Base-by-base conservation (phyloP, 345 rosid species). In the Theobroma cacao region DNA sequence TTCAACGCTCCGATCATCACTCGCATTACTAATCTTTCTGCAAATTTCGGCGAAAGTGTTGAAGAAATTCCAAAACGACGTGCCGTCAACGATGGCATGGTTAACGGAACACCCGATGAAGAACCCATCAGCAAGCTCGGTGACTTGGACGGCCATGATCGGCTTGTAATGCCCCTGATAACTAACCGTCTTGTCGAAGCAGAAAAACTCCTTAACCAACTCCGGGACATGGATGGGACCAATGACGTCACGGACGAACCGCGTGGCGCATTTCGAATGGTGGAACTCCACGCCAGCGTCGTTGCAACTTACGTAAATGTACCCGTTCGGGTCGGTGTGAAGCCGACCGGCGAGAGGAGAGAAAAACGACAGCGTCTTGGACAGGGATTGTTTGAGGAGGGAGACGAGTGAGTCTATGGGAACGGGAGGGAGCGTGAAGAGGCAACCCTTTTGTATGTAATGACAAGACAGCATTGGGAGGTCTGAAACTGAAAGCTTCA, bases 391-490 rank as follows among this genome's bases (percentile, higher is more conserved):
- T 79, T 88, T 85, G 83, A 88, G 90, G 64, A 79, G 84, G 4
- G 88, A 77, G 81, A 87, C n/a, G 36, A 88, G 76, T 58, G 84
- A 74, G 50, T 17, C 72, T 24, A 65, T 48, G 9, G 86, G 80
- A 67, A 83, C 8, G 10, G 85, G 76, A 5, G 95, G 91, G 11
- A 84, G 85, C 24, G 87, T 80, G 80, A 94, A 92, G 80, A 94
- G 97, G 22, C 84, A 78, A 0, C 99, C 99, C 82, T 96, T 96
- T 18, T 96, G 98, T 75, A 96, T 96, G 81, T 92, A 96, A 76
- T 93, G 97, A 77, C 98, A 93, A 65, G 99, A 96, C 43, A 96
- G 88, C 99, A 96, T 96, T 1, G 98, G 97, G 34, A 96, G 99
- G 86, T 96, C 99, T 72, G 97, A 93, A 78, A 89, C 97, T 4